phyloP scores from a whole-genome alignment of 2,329 filamentous ascomycete genomes.

The Zasmidium angulare region DNA sequence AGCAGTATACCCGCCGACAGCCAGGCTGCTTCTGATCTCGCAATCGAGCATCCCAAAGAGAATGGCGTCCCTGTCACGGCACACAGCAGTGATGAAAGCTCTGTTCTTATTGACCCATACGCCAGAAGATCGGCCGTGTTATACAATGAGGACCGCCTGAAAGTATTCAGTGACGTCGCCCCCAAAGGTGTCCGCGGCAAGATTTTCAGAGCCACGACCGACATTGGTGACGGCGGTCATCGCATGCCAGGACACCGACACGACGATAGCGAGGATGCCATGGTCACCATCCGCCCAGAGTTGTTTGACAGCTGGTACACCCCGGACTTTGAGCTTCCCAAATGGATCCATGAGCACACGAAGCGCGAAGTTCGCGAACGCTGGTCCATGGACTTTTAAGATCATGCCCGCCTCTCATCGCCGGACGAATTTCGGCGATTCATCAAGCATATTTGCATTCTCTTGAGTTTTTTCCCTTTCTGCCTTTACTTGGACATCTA shows the following conservation, averaged over 20 bases:
- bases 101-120: constrained; percentile 4
- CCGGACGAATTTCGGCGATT: not conserved
- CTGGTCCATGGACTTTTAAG: constrained; percentile 28
- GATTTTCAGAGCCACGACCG: constrained; percentile 8
- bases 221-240: not conserved
- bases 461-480: not conserved
- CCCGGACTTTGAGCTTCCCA: constrained; percentile 27
- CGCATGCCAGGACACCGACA: constrained; percentile 11
- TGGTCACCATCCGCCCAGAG: constrained; percentile 31
- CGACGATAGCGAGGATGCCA: constrained; percentile 16
- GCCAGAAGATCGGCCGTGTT: constrained; percentile 6
- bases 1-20: constrained; percentile 15
- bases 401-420: not conserved
- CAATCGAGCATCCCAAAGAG: constrained; percentile 16
- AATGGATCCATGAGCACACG: constrained; percentile 31
- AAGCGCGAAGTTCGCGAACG: constrained; percentile 39
- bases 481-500: no score
- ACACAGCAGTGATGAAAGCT: constrained; percentile 11
- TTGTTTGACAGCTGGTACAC: constrained; percentile 33
- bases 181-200: constrained; percentile 5
- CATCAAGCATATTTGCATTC: not conserved
- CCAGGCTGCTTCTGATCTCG: constrained; percentile 7
- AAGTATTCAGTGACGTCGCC: constrained; percentile 1
- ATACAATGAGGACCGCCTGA: constrained; percentile 2
- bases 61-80: constrained; percentile 16